Conservation (phyloP, 1,139 yeast genomes). For the Geotrichum australiense region DNA sequence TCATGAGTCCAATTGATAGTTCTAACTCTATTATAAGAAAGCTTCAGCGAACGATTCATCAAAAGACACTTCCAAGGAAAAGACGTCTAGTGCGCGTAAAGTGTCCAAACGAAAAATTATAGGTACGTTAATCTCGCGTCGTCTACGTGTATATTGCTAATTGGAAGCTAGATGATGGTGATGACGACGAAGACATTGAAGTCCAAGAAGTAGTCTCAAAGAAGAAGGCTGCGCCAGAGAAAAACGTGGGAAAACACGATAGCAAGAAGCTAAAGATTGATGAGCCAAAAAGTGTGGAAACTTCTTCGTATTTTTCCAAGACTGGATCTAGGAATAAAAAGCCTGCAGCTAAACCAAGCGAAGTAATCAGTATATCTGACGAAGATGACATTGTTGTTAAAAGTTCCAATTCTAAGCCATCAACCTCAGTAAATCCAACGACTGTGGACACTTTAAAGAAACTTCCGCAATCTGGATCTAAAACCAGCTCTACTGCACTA, state of each 20-base stretch:
- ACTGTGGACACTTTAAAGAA: not conserved
- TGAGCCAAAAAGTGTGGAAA: constrained; percentile 20
- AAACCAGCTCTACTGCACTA: not conserved
- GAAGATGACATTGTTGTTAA: not conserved
- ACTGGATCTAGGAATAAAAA: constrained; percentile 12
- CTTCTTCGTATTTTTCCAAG: constrained; percentile 21
- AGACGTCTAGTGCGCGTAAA: constrained; percentile 2
- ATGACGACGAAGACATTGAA: constrained; percentile 14
- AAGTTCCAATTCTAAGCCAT: not conserved
- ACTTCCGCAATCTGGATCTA: not conserved
- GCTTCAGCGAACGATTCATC: constrained; percentile 1
- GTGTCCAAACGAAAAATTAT: constrained; percentile 10
- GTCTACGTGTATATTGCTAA: not conserved
- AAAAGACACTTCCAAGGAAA: constrained; percentile 7
- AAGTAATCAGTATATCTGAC: constrained; percentile 1
- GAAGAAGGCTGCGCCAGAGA: constrained; percentile 1
- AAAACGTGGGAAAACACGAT: constrained; percentile 9
- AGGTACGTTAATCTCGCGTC: constrained; percentile 9
- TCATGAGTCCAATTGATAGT: not conserved
- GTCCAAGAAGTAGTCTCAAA: not conserved
- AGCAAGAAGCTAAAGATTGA: constrained; percentile 15
- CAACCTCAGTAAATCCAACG: not conserved
- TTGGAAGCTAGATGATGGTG: constrained; percentile 12
- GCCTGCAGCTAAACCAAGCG: not conserved
- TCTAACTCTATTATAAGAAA: not conserved